Conservation (phyloP, 2,329 filamentous ascomycete genomes). For the Neodidymelliopsis sp. region DNA sequence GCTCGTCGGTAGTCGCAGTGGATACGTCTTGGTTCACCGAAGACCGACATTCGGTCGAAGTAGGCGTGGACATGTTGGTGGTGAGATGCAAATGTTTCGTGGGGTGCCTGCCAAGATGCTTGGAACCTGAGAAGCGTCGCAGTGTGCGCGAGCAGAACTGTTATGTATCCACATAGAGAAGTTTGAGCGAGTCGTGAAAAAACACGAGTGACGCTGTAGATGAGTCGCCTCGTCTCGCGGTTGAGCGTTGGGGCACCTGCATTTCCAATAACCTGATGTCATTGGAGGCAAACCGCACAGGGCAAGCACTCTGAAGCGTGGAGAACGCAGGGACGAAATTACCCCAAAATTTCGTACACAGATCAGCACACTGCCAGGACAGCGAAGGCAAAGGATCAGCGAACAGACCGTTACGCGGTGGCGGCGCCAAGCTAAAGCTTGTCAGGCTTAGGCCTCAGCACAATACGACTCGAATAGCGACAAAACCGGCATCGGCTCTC, state of each 20-base stretch:
- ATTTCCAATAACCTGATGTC: constrained; percentile 9
- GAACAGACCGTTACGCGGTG: constrained; percentile 11
- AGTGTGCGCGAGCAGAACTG: background rate
- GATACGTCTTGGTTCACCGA: constrained; percentile 2
- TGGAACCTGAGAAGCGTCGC: constrained; percentile 5
- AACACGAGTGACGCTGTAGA: background rate
- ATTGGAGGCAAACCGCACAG: constrained; percentile 10
- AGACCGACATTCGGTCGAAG: constrained; percentile 18
- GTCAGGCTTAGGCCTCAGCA: constrained; percentile 13
- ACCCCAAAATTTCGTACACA: constrained; percentile 13
- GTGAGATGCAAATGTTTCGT: background rate
- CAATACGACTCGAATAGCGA: background rate
- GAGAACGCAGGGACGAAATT: constrained; percentile 14
- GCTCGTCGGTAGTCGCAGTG: constrained; percentile 11
- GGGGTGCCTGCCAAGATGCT: constrained; percentile 10
- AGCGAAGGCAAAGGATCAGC: constrained; percentile 3
- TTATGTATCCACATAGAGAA: background rate
- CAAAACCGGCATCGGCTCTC: constrained; percentile 8
- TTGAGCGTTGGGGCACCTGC: constrained; percentile 1
- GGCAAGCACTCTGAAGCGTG: background rate
- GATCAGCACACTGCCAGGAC: constrained; percentile 7
- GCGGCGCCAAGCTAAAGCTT: constrained; percentile 22
- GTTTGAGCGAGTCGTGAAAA: background rate
- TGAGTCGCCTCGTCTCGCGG: constrained; percentile 12
- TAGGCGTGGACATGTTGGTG: constrained; percentile 2